Evolutionary conservation across 129 eudicot species (phyloP), one percentile per base, ranked within the genome.

Genomic region (Calendula officinalis): DNA sequence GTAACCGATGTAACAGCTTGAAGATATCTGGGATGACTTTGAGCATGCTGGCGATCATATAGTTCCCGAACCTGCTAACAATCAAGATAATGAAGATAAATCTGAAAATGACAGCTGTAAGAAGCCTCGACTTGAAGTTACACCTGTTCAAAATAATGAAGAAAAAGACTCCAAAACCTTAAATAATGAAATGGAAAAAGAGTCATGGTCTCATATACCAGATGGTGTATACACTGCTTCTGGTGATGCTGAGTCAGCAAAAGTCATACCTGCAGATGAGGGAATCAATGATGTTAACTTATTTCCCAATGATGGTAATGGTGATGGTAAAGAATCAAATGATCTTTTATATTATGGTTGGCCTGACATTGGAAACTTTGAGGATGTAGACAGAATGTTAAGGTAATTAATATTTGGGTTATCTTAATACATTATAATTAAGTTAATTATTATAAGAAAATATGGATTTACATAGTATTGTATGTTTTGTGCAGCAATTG

Each of bases 351-450:
- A 76, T 46, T 88, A 83, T 71, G 80, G 68, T 16, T 92, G 95
- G 99, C 81, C 95, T 75, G 95, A 88, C 39, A 76, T 81, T 14
- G 92, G 85, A 49, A 85, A 81, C 75, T 88, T 92, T 76, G 99
- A 92, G 75, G 99, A 92, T 30, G 85, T 92, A 61, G 98, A 85
- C 83, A 73, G 75, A 76, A 88, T 92, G 87, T 79, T 92, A 68
- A 85, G 99, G 99, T 92, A 75, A 63, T 45, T 45, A n/a, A 11
- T 45, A 22, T 22, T 22, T 22, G 30, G 30, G 30, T 22, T 22
- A 22, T 22, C 2, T 22, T 22, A 22, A 0, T 0, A 22, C 30
- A 0, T 22, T 22, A 22, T 22, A n/a, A 37, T 37, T 22, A 30
- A 57, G 5, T 8, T 32, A 6, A 41, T 60, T 30, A 7, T 39